Base-by-base conservation (phyloP, 1,139 yeast genomes). In the Sugiyamaella neomexicana region DNA sequence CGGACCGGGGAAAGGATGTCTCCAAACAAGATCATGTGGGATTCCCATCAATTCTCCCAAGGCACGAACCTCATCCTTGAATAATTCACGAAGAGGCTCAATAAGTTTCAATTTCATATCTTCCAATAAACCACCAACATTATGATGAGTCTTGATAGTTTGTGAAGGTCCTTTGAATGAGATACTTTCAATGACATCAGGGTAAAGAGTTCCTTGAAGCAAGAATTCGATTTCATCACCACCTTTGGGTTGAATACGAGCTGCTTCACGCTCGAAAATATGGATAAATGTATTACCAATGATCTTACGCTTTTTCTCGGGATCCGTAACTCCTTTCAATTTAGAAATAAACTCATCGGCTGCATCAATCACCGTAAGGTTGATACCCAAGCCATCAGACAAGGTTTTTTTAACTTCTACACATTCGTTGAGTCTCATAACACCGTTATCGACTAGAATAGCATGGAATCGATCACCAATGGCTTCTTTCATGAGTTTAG, bases 1-100 rank as follows among this genome's bases (percentile, higher is more conserved):
- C 72, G 99, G 99, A 71, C 99, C 99, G 68, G 99, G 99, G 96
- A 93, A 93, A 57, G 99, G 99, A 72, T 93, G 99, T 81, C 99
- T 89, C 98, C 99, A 91, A 63, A 93, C 98, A 66, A 93, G 81
- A 66, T 93, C 99, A 69, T 89, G 95, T 46, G 98, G 95, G 66
- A 93, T 95, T 53, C 97, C 97, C 77, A 93, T 78, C 55, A 95
- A 77, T 76, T 89, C 89, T 74, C 99, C 99, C 67, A 93, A 80
- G 67, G 85, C 88, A 76, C 99, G 91, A 57, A 93, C 99, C 79
- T 93, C 99, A 72, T 93, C 99, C 78, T 93, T 93, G 82, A 95
- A 93, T 68, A 93, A 81, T 79, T 93, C 99, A 75, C 99, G 86
- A 72, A 93, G 82, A 56, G 99, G 99, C 79, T 93, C 99, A 68